Evolutionary conservation across 345 rosid genomes (phyloP).

Genomic region (Citrus inodora): DNA sequence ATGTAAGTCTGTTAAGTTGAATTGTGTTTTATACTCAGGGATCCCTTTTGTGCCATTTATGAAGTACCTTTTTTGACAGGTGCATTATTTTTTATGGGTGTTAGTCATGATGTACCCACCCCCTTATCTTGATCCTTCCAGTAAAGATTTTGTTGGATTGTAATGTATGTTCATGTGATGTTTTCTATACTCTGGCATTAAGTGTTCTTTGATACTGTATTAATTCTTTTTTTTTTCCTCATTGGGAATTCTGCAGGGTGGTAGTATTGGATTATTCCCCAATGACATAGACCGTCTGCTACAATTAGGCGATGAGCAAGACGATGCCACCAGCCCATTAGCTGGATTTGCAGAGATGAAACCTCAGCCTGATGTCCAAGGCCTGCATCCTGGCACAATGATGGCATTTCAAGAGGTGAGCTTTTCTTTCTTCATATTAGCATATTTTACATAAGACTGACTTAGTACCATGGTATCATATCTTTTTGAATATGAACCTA

Average conservation of each 20-base stretch:
- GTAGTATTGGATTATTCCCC: constrained; percentile 55
- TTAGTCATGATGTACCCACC: not conserved
- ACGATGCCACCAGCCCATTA: constrained; percentile 75
- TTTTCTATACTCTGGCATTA: not conserved
- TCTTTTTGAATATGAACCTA: not conserved
- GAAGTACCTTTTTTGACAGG: not conserved
- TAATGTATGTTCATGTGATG: not conserved
- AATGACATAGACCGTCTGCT: constrained; percentile 55
- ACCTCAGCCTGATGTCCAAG: constrained; percentile 38
- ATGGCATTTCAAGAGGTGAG: constrained; percentile 38
- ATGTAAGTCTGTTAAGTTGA: not conserved
- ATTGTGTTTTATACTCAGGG: not conserved
- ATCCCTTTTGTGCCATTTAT: not conserved
- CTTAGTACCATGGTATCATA: too few species aligned
- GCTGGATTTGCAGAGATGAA: constrained; percentile 37
- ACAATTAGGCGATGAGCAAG: constrained; percentile 61
- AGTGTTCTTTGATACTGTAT: not conserved
- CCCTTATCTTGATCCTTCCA: not conserved
- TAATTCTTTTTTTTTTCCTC: not conserved
- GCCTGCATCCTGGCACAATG: constrained; percentile 24
- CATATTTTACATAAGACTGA: not conserved
- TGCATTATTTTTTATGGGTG: not conserved
- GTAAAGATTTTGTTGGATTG: not conserved
- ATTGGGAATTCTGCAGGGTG: constrained; percentile 45
- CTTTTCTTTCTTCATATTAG: not conserved